Evolutionary conservation across 305 asterid genomes (phyloP), one percentile per base, ranked within the genome.

Genomic region (Solanum hybrid): DNA sequence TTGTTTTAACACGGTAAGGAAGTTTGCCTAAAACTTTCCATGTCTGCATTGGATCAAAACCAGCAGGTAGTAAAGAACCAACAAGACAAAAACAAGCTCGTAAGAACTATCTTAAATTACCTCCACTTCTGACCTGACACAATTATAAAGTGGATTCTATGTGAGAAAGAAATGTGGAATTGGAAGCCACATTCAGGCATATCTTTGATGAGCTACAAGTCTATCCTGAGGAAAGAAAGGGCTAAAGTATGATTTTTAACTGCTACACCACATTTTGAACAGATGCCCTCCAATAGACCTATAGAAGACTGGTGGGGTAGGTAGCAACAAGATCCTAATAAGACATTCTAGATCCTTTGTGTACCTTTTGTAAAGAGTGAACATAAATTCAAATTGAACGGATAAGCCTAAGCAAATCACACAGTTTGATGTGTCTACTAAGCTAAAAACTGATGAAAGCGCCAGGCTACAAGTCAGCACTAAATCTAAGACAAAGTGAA

Each of bases 11-110:
- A n/a, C 99, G 96, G 88, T 91, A 97, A 29, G 99, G 99, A 82
- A 97, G 97, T 91, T 95, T 97, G 69, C 99, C 98, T 26, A 94
- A 85, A 88, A 97, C 98, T n/a, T 96, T 91, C 99, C 99, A 97
- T 93, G 93, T 94, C 99, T 96, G 96, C 90, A 29, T 85, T 77
- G 75, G 90, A 89, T 84, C 89, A 86, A 78, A 32, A 88, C 19
- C 86, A 82, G 71, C 26, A 76, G 64, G 32, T 26, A 27, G 38
- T 32, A 27, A 84, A 82, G 27, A 17, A 87, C 56, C 56, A 87
- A 31, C 19, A 81, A 42, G 29, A 42, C 36, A 81, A 81, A 81
- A 81, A 27, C 24, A 64, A 89, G 84, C 87, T 40, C 37, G 78
- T 35, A 89, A 29, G 42, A 80, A 80, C 66, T 38, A 26, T 80